Conservation (phyloP, 202 grass and related monocot genomes). For the Miscanthus sacchariflorus region DNA sequence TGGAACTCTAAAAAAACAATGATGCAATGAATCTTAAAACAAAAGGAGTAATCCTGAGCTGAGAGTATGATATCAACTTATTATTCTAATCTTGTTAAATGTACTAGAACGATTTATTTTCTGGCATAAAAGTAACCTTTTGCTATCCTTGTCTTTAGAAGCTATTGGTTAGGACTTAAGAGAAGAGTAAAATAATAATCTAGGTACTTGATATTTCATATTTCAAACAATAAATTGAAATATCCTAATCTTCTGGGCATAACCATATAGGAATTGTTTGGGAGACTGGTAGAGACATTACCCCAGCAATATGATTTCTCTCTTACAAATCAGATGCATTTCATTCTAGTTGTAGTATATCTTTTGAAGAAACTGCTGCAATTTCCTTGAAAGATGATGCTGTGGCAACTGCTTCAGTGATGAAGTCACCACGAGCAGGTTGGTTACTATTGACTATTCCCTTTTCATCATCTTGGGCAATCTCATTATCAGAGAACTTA, state of each 20-base stretch:
- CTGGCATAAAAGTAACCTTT: background rate
- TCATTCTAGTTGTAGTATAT: background rate
- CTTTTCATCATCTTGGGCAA: slow-evolving; percentile 5
- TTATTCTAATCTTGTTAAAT: slow-evolving; percentile 21
- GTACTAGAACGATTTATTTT: slow-evolving; percentile 15
- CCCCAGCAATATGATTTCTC: background rate
- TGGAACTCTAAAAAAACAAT: too few species aligned
- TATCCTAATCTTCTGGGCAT: slow-evolving; percentile 8
- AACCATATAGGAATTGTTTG: background rate
- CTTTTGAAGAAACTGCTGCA: background rate
- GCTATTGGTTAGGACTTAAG: background rate
- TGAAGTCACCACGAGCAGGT: background rate
- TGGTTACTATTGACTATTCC: slow-evolving; percentile 20
- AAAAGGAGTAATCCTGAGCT: background rate
- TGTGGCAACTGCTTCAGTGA: background rate
- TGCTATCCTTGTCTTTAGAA: slow-evolving; percentile 2
- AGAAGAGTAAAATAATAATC: background rate
- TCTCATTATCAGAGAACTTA: slow-evolving; percentile 25
- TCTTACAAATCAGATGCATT: slow-evolving; percentile 6
- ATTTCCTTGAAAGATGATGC: slow-evolving; percentile 32
- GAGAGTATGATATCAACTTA: background rate
- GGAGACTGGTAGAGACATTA: background rate
- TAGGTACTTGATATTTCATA: background rate
- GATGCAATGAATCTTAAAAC: too few species aligned
- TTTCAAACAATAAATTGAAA: slow-evolving; percentile 4